phyloP scores from a whole-genome alignment of 1,139 yeast genomes.

The Pichia sp. region DNA sequence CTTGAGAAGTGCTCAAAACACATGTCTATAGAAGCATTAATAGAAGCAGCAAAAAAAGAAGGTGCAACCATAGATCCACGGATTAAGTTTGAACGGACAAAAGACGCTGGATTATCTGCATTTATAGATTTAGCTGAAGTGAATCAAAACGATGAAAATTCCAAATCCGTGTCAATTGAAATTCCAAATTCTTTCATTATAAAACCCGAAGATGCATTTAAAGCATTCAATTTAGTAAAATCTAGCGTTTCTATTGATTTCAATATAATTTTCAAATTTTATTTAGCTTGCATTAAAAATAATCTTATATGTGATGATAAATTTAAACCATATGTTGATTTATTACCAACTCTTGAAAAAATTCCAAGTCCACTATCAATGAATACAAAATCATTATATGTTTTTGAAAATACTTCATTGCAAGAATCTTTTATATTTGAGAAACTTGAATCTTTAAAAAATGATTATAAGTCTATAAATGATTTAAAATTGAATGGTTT shows the following conservation, averaged over 20 bases:
- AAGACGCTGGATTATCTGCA: slow-evolving; percentile 17
- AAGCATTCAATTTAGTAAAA: slow-evolving; percentile 6
- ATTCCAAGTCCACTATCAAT: slow-evolving; percentile 63
- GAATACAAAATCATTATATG: slow-evolving; percentile 41
- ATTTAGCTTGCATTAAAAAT: slow-evolving; percentile 14
- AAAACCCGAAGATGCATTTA: slow-evolving; percentile 21
- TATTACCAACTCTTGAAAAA: slow-evolving; percentile 46
- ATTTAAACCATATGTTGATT: slow-evolving; percentile 46
- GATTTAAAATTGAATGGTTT: too few species aligned
- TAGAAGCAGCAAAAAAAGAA: slow-evolving; percentile 16
- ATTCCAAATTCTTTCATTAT: slow-evolving; percentile 20
- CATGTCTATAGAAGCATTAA: slow-evolving; percentile 14
- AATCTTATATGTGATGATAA: slow-evolving; percentile 1
- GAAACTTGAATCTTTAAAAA: slow-evolving; percentile 10
- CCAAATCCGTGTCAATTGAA: neutral
- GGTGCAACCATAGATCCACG: slow-evolving; percentile 19
- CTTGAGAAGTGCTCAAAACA: too few species aligned
- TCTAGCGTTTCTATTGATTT: slow-evolving; percentile 6
- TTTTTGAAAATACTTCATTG: slow-evolving; percentile 55
- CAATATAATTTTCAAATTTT: slow-evolving; percentile 17
- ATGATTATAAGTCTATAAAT: slow-evolving; percentile 14
- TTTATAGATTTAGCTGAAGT: too few species aligned
- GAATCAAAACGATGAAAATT: neutral
- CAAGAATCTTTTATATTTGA: slow-evolving; percentile 13
- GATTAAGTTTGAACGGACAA: slow-evolving; percentile 14